Evolutionary conservation across 805 yeast genomes (phyloP).

Genomic region (Pichia scutulata): DNA sequence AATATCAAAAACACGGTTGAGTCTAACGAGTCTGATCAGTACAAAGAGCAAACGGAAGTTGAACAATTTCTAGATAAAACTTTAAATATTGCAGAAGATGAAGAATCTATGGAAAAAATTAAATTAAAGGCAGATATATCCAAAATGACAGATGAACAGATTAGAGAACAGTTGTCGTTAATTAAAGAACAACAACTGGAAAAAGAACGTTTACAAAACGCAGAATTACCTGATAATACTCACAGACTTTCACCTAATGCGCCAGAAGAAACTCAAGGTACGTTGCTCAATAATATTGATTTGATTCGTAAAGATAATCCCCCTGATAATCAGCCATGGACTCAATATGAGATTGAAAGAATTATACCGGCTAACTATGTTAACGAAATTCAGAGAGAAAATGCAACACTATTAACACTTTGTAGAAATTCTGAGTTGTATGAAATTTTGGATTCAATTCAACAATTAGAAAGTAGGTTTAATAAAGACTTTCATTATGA

Average conservation of each 20-base stretch:
- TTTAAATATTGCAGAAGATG: neutral
- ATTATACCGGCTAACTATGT: conserved; percentile 1
- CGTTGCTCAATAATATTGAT: conserved; percentile 6
- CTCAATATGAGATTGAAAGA: conserved; percentile 12
- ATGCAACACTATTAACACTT: conserved; percentile 53
- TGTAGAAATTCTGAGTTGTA: conserved; percentile 36
- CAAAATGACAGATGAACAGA: conserved; percentile 13
- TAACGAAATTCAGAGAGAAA: conserved; percentile 27
- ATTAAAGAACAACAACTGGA: conserved; percentile 11
- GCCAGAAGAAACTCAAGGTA: conserved; percentile 1
- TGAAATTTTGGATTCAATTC: conserved; percentile 34
- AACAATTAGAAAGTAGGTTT: conserved; percentile 34
- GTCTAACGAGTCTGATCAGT: conserved; percentile 1
- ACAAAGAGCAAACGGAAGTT: conserved; percentile 1
- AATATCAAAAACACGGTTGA: no score
- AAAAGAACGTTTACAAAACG: neutral
- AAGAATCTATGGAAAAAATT: neutral
- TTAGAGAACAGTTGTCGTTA: conserved; percentile 8
- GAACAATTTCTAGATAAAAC: conserved; percentile 3
- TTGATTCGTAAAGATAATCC: conserved; percentile 6
- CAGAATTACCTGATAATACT: neutral
- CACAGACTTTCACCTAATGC: neutral
- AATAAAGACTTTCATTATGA: conserved; percentile 34
- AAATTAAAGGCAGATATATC: conserved; percentile 4
- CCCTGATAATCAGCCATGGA: conserved; percentile 11